phyloP scores from a whole-genome alignment of 2,329 filamentous ascomycete genomes.

The Juglanconis oblonga region DNA sequence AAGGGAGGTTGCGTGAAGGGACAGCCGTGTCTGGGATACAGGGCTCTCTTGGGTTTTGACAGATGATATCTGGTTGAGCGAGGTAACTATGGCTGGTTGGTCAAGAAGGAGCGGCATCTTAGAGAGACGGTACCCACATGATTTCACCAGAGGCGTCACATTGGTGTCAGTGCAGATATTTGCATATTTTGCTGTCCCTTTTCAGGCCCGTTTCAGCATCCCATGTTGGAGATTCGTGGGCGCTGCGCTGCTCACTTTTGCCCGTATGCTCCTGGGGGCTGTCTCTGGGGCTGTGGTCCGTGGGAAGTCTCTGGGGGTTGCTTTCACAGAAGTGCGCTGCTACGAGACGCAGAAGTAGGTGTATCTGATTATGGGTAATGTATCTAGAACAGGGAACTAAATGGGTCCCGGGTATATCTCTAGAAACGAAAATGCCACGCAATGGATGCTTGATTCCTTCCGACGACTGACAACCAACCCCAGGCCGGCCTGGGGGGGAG shows the following conservation, averaged over 20 bases:
- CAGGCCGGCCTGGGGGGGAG: neutral
- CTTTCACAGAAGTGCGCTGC: no score
- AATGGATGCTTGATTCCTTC: neutral
- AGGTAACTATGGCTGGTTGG: neutral
- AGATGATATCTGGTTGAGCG: neutral
- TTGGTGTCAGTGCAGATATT: slow-evolving; percentile 2
- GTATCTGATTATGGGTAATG: neutral
- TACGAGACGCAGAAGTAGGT: neutral
- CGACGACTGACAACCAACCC: neutral
- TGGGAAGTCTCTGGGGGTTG: no score
- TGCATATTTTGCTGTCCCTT: neutral
- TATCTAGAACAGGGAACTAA: neutral
- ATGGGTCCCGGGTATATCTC: slow-evolving; percentile 1
- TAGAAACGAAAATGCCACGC: neutral
- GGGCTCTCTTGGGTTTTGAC: neutral
- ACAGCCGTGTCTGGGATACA: no score
- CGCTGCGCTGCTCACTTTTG: no score
- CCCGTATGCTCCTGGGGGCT: no score
- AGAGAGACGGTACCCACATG: slow-evolving; percentile 6
- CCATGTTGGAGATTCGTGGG: neutral
- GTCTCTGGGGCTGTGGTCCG: no score
- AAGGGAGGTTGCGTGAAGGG: no score
- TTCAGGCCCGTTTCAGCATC: no score
- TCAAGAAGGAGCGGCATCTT: slow-evolving; percentile 1
- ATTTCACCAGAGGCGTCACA: neutral